Conservation (phyloP, 768 basidiomycete genomes). For the Pulveroboletus ravenelii region DNA sequence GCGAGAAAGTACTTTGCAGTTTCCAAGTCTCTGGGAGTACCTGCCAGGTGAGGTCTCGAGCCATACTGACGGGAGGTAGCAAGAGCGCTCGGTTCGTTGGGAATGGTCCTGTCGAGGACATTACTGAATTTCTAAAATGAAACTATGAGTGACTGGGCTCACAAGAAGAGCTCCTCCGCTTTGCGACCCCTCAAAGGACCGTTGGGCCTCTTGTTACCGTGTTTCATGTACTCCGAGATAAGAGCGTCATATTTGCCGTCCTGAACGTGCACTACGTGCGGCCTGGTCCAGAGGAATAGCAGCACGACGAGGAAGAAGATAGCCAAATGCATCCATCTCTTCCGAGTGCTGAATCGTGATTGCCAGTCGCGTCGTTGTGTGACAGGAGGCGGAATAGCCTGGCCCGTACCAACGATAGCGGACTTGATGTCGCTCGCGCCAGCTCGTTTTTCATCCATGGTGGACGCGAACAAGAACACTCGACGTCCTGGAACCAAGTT, state of each 20-base stretch:
- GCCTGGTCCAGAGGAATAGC: constrained; percentile 15
- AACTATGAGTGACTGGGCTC: constrained; percentile 12
- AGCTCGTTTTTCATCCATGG: constrained; percentile 20
- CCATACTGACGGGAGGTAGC: constrained; percentile 50
- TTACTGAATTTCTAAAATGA: neutral
- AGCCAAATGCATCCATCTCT: constrained; percentile 11
- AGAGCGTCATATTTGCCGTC: constrained; percentile 14
- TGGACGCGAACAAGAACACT: neutral
- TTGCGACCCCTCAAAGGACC: constrained; percentile 29
- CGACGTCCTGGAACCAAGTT: too few relatives aligned
- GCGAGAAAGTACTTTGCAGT: constrained; percentile 54
- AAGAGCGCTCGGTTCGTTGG: constrained; percentile 45
- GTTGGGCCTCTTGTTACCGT: constrained; percentile 10
- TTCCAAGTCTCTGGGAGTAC: constrained; percentile 48
- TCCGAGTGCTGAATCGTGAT: constrained; percentile 1
- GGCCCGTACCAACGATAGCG: neutral
- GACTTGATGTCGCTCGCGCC: constrained; percentile 3
- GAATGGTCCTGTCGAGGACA: constrained; percentile 39
- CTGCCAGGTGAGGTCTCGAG: constrained; percentile 57
- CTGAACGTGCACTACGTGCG: constrained; percentile 1
- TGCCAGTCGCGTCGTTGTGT: constrained; percentile 5
- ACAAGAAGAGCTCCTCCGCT: constrained; percentile 46
- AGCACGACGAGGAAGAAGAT: constrained; percentile 8
- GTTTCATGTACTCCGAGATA: constrained; percentile 13
- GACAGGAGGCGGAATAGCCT: constrained; percentile 19